Evolutionary conservation across 2,329 filamentous ascomycete species (phyloP), one percentile per base, ranked within the genome.

Genomic region (Verticillium isaacii): DNA sequence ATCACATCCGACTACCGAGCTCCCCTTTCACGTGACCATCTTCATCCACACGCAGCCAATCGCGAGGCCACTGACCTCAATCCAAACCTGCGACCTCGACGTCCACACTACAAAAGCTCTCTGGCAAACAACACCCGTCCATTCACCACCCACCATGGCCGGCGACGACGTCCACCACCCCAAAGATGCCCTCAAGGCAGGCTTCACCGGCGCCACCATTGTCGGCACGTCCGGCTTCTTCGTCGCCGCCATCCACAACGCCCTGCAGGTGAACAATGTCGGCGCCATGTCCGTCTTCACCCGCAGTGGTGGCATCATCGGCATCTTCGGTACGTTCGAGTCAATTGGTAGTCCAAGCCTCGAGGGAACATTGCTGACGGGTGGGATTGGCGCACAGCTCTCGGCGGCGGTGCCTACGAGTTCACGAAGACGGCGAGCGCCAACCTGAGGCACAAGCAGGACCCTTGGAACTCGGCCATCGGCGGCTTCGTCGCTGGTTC

Each of bases 371-470:
- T 50, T 23, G 19, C 45, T 50, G 7, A 50, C 19, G 6, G 8
- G 45, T 45, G 9, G 11, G 5, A n/a, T 25, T 25, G 9, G 45
- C 12, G 19, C 9, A 23, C 69, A 93, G 91, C 88, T 71, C 85
- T 86, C 50, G 86, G 88, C 75, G 90, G 91, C 71, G 88, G 86
- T 70, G 84, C 89, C 64, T 96, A 92, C 77, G 84, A 86, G 70
- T 97, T 97, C 80, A 83, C 88, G 69, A 88, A 85, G 69, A 85
- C 84, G 68, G 90, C 91, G 58, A 83, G 89, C 56, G 91, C 92
- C 75, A 97, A 97, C 79, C 80, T 97, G 67, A 89, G 93, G 71
- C 84, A 93, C 77, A 92, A 90, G 79, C 86, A 97, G 63, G 93
- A 97, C 73, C 80, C 82, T 67, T 89, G 85, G 78, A 95, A 93